Percentiles rank a stretch among this genome's conserved stretches.
These are phyloP conservation scores for Lagenaria siceraria DNA, from an alignment of 306 rosid species.

Conservation along the genomic window DNA sequence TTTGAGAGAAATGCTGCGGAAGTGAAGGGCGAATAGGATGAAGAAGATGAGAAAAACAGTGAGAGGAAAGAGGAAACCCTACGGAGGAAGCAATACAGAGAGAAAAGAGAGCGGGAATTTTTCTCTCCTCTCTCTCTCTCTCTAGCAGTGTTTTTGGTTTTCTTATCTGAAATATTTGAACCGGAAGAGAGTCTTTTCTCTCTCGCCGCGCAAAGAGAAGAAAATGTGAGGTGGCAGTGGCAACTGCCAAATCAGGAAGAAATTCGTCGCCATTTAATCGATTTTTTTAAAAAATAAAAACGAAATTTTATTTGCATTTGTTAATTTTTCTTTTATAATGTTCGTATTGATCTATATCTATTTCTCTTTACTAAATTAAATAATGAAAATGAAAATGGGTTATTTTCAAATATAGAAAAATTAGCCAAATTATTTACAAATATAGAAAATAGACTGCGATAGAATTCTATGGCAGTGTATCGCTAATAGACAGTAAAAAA, in stretches of 20 bases:
- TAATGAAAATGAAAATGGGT: too few species aligned
- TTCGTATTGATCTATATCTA: too few species aligned
- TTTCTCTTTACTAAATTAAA: too few species aligned
- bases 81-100: neutral
- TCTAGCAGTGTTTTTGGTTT: neutral
- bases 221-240: neutral
- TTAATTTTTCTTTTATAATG: too few species aligned
- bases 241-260: neutral
- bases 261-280: too few species aligned
- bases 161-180: constrained; percentile 11
- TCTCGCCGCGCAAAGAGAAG: constrained; percentile 1
- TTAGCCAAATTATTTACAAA: too few species aligned
- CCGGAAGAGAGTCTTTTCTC: neutral
- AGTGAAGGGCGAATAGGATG: neutral
- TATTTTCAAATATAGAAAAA: too few species aligned
- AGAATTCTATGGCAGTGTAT: too few species aligned
- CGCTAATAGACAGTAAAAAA: too few species aligned
- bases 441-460: too few species aligned
- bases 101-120: constrained; percentile 2
- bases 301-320: too few species aligned
- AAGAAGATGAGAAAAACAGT: neutral
- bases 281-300: too few species aligned
- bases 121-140: neutral
- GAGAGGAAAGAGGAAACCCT: neutral
- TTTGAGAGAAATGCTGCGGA: neutral